Evolutionary conservation across 2,329 filamentous ascomycete genomes (phyloP).

Genomic region (Apiospora kogelbergensis): DNA sequence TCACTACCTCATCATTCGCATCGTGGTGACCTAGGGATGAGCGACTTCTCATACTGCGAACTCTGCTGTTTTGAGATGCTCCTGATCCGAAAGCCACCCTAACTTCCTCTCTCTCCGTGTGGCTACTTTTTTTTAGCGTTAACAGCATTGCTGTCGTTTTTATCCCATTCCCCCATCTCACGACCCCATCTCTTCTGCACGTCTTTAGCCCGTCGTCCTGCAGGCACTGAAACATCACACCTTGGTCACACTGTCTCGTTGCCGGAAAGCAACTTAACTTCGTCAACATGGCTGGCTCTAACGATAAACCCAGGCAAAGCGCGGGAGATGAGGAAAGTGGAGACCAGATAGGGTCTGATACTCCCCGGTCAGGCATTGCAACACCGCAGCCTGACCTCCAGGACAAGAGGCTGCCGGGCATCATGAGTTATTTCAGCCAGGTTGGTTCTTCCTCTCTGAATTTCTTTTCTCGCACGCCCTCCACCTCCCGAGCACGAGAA

Average conservation of each 20-base stretch:
- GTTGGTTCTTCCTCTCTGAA: conserved; percentile 86
- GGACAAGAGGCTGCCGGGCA: conserved; percentile 93
- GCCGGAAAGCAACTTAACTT: conserved; percentile 6
- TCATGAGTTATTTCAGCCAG: conserved; percentile 98
- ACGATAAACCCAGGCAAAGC: conserved; percentile 54
- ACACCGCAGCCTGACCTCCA: conserved; percentile 91
- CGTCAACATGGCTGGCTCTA: conserved; percentile 42
- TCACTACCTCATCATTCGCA: conserved; percentile 6
- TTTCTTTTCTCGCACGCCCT: conserved; percentile 40
- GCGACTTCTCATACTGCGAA: conserved; percentile 14
- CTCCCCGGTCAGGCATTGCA: conserved; percentile 85
- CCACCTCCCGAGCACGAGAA: conserved; percentile 40
- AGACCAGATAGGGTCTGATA: conserved; percentile 81
- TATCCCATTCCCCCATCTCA: conserved; percentile 2
- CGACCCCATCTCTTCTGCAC: conserved; percentile 4
- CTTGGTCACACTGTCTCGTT: not conserved
- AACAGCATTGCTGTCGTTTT: conserved; percentile 1
- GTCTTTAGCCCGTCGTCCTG: not conserved
- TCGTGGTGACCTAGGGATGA: conserved; percentile 16
- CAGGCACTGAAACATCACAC: conserved; percentile 5
- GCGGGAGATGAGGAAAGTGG: conserved; percentile 67
- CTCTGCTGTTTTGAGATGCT: conserved; percentile 14
- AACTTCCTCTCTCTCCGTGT: conserved; percentile 7
- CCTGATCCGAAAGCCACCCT: conserved; percentile 15
- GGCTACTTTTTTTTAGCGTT: conserved; percentile 8